These are phyloP conservation scores for Agarophyton chilense DNA, from an alignment of 23 red algal species.

Conservation along the genomic window DNA sequence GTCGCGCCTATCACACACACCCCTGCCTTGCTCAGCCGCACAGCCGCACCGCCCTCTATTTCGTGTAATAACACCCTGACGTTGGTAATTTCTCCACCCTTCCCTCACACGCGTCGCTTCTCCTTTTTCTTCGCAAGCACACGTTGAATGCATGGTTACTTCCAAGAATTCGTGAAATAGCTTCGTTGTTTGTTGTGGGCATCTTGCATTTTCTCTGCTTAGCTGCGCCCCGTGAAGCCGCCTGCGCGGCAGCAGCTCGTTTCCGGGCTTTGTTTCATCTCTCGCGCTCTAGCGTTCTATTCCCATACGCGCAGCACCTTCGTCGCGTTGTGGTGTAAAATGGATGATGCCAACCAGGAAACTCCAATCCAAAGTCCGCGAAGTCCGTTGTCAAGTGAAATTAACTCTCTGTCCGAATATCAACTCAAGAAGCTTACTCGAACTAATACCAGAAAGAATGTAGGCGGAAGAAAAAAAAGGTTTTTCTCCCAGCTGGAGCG, in stretches of 20 bases:
- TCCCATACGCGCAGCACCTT: not conserved
- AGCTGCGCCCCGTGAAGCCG: not conserved
- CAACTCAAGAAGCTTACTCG: slow-evolving; percentile 46
- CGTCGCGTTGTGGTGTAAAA: not conserved
- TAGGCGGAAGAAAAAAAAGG: slow-evolving; percentile 7
- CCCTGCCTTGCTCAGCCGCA: too few species aligned
- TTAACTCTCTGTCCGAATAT: slow-evolving; percentile 22
- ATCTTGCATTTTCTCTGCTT: not conserved
- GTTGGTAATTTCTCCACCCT: not conserved
- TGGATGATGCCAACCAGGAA: not conserved
- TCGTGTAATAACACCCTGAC: not conserved
- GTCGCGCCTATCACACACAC: too few species aligned
- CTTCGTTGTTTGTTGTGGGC: not conserved
- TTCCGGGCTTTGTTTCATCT: not conserved
- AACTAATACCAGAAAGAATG: slow-evolving; percentile 43
- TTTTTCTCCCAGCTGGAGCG: slow-evolving; percentile 45
- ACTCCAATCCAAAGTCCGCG: not conserved
- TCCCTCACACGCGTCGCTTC: not conserved
- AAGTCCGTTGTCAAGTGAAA: slow-evolving; percentile 10
- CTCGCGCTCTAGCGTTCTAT: not conserved
- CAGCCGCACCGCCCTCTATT: too few species aligned
- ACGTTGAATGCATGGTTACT: too few species aligned
- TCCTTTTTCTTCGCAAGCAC: not conserved
- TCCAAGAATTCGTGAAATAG: too few species aligned
- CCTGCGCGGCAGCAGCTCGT: not conserved